These are phyloP conservation scores for Protea cynaroides DNA, from an alignment of 164 flowering plant species.

Conservation along the genomic window DNA sequence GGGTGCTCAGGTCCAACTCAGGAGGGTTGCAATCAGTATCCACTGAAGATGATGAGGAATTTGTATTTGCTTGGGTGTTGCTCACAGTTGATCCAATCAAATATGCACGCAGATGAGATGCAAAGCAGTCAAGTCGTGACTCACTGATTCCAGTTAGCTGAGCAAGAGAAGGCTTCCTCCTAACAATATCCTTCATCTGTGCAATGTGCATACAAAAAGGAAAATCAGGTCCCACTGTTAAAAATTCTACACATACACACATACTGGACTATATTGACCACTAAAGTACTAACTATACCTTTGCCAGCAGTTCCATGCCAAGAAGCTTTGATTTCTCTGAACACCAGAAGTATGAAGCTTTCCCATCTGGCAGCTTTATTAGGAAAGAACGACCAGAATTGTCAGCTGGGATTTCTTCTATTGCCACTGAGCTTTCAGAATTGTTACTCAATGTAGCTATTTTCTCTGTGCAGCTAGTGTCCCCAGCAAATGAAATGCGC, in stretches of 20 bases:
- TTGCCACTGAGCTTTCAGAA: conserved; percentile 32
- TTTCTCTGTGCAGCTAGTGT: conserved; percentile 67
- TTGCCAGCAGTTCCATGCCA: conserved; percentile 67
- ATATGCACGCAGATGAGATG: conserved; percentile 69
- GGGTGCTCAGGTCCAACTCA: conserved; percentile 21
- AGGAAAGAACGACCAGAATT: conserved; percentile 74
- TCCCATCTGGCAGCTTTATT: conserved; percentile 36
- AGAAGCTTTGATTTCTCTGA: conserved; percentile 72
- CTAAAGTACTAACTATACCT: conserved; percentile 38
- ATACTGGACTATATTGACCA: neutral
- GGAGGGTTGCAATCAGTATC: conserved; percentile 18
- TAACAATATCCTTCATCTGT: conserved; percentile 81
- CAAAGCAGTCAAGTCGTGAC: conserved; percentile 75
- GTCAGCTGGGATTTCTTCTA: conserved; percentile 69
- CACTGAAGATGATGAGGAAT: conserved; percentile 6
- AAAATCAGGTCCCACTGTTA: neutral
- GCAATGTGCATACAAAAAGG: neutral
- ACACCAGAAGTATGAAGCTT: conserved; percentile 71
- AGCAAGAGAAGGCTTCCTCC: conserved; percentile 61
- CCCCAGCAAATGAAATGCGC: conserved; percentile 75
- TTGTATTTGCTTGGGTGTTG: conserved; percentile 20
- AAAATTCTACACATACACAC: neutral
- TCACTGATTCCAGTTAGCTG: conserved; percentile 83
- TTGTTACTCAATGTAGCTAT: conserved; percentile 44
- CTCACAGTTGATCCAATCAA: conserved; percentile 43